Conservation (phyloP, 2,329 filamentous ascomycete species). For the Sclerotinia spermophila region DNA sequence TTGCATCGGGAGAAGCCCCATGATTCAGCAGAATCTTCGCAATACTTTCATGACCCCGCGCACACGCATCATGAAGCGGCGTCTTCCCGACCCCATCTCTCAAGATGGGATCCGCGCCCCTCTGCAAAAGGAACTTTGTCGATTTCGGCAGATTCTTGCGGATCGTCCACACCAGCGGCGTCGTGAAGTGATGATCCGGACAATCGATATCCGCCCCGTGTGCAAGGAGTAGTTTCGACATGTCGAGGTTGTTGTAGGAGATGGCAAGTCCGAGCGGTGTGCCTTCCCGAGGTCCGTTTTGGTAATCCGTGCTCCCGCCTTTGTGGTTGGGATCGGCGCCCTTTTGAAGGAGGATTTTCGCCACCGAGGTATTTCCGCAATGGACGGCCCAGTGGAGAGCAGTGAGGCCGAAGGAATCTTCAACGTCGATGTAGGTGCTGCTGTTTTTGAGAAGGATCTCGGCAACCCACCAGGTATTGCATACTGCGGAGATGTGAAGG, state of each 20-base stretch:
- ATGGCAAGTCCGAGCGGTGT: slow-evolving; percentile 14
- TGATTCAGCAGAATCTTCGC: slow-evolving; percentile 14
- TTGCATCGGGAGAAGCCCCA: slow-evolving; percentile 2
- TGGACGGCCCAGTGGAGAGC: slow-evolving; percentile 19
- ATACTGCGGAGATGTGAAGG: slow-evolving; percentile 18
- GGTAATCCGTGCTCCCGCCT: slow-evolving; percentile 4
- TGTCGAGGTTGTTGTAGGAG: slow-evolving; percentile 17
- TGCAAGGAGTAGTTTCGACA: slow-evolving; percentile 15
- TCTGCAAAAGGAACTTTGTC: slow-evolving; percentile 24
- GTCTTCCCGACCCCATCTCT: slow-evolving; percentile 15
- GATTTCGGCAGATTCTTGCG: slow-evolving; percentile 11
- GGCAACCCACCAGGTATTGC: slow-evolving; percentile 14
- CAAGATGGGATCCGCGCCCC: slow-evolving; percentile 14
- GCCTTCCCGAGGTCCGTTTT: slow-evolving; percentile 14
- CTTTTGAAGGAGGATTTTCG: slow-evolving; percentile 13
- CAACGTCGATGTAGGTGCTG: slow-evolving; percentile 12
- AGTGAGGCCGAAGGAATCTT: slow-evolving; percentile 17
- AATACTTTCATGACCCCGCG: slow-evolving; percentile 8
- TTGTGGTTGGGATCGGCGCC: slow-evolving; percentile 17
- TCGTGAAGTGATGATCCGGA: slow-evolving; percentile 16
- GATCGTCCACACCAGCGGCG: slow-evolving; percentile 16
- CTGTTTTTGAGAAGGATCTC: slow-evolving; percentile 17
- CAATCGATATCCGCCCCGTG: slow-evolving; percentile 13
- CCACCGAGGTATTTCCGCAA: slow-evolving; percentile 7
- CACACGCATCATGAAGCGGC: slow-evolving; percentile 15